Percentiles rank a stretch among this genome's conserved stretches.
These are phyloP conservation scores for Phialemonium atrogriseum DNA, from an alignment of 2,329 filamentous ascomycete genomes.

Conservation along the genomic window DNA sequence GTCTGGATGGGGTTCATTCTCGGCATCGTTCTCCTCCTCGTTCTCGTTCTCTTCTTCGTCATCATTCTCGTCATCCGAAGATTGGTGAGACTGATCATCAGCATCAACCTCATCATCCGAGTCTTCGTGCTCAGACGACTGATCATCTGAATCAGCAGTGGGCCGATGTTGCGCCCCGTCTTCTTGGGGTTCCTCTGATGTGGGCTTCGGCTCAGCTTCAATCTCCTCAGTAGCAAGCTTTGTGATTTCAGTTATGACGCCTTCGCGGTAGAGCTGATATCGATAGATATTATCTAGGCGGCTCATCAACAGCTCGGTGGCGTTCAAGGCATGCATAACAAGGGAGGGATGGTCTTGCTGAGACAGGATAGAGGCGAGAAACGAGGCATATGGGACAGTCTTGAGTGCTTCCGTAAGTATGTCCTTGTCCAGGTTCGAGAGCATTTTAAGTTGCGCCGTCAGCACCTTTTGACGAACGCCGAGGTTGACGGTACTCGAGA, in stretches of 20 bases:
- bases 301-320: slow-evolving; percentile 77
- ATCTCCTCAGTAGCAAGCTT: slow-evolving; percentile 58
- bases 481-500: slow-evolving; percentile 94
- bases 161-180: slow-evolving; percentile 18
- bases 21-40: slow-evolving; percentile 43
- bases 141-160: slow-evolving; percentile 17
- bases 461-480: slow-evolving; percentile 92
- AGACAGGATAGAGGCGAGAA: slow-evolving; percentile 87
- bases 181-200: slow-evolving; percentile 15
- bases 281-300: slow-evolving; percentile 82
- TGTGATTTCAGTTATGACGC: slow-evolving; percentile 84
- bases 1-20: slow-evolving; percentile 37
- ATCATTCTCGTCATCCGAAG: slow-evolving; percentile 44
- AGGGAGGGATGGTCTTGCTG: slow-evolving; percentile 88
- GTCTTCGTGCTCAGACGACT: slow-evolving; percentile 12
- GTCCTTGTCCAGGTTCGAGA: slow-evolving; percentile 81
- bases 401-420: slow-evolving; percentile 81
- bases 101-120: slow-evolving; percentile 23
- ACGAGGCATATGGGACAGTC: slow-evolving; percentile 89
- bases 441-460: slow-evolving; percentile 93
- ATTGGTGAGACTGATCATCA: slow-evolving; percentile 35
- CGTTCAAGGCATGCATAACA: slow-evolving; percentile 80
- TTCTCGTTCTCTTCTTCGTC: slow-evolving; percentile 45
- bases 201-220: slow-evolving; percentile 23
- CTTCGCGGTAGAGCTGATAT: slow-evolving; percentile 95